These are phyloP conservation scores for Inonotus hispidus DNA, from an alignment of 1,284 basidiomycete species.

Conservation along the genomic window DNA sequence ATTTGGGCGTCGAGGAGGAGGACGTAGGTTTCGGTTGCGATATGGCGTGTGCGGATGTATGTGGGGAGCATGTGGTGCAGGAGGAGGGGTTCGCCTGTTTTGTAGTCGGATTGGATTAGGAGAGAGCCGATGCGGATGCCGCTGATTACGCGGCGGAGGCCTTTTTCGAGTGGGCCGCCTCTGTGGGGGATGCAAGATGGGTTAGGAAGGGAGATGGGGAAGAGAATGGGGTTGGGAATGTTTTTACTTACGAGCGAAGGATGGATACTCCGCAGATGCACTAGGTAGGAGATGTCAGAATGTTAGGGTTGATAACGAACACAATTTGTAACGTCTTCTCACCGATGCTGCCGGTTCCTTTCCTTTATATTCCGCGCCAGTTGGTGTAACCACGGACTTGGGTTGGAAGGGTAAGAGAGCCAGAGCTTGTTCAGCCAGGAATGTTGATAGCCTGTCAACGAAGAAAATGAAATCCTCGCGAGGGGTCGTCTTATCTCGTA, in stretches of 20 bases:
- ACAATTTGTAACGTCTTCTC: slow-evolving; percentile 15
- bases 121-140: slow-evolving; percentile 87
- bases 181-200: slow-evolving; percentile 30
- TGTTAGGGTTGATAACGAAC: slow-evolving; percentile 10
- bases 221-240: too few species aligned
- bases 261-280: slow-evolving; percentile 81
- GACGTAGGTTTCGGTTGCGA: slow-evolving; percentile 72
- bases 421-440: slow-evolving; percentile 83
- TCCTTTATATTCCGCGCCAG: slow-evolving; percentile 53
- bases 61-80: slow-evolving; percentile 78
- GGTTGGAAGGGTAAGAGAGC: slow-evolving; percentile 70
- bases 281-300: slow-evolving; percentile 29
- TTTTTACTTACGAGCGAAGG: slow-evolving; percentile 65
- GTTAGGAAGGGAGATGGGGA: too few species aligned
- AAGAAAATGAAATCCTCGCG: slow-evolving; percentile 90
- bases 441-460: slow-evolving; percentile 77
- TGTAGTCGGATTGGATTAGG: slow-evolving; percentile 84
- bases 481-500: slow-evolving; percentile 67
- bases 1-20: slow-evolving; percentile 93
- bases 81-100: slow-evolving; percentile 84
- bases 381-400: slow-evolving; percentile 66
- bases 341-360: slow-evolving; percentile 57
- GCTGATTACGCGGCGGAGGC: slow-evolving; percentile 84
- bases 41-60: slow-evolving; percentile 57
- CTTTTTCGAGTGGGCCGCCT: slow-evolving; percentile 86